These are phyloP conservation scores for Babesia caballi DNA, from an alignment of 169 alveolate species.

Conservation along the genomic window DNA sequence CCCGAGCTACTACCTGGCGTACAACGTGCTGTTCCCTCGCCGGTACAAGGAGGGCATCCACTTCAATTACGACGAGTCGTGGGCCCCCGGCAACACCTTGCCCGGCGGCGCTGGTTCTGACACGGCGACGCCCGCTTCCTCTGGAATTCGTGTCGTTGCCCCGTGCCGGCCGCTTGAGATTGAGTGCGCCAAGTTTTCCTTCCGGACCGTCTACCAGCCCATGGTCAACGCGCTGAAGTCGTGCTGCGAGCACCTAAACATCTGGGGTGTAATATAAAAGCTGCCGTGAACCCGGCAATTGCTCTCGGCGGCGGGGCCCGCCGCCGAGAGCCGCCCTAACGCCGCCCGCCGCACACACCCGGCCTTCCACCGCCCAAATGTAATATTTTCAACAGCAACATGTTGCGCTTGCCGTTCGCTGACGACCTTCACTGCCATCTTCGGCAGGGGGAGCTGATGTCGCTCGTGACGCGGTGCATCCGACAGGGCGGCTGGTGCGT, in stretches of 20 bases:
- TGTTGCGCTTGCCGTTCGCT: slow-evolving; percentile 39
- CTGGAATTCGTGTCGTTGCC: background rate
- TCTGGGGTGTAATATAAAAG: too few relatives aligned
- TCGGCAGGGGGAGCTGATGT: slow-evolving; percentile 65
- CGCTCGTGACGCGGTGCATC: slow-evolving; percentile 43
- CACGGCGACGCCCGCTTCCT: too few relatives aligned
- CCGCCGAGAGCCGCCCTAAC: too few relatives aligned
- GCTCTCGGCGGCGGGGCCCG: too few relatives aligned
- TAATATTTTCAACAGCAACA: background rate
- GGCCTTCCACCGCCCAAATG: background rate
- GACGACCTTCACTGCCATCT: slow-evolving; percentile 80
- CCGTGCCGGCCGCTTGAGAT: background rate
- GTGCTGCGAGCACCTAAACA: background rate
- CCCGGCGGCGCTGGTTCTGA: too few relatives aligned
- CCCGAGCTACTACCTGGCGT: slow-evolving; percentile 19
- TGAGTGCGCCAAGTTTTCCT: background rate
- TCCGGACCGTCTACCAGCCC: background rate
- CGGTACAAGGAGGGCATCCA: slow-evolving; percentile 4
- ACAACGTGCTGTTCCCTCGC: slow-evolving; percentile 12
- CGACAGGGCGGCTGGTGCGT: slow-evolving; percentile 68
- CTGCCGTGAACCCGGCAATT: too few relatives aligned
- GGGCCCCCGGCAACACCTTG: too few relatives aligned
- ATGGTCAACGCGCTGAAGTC: slow-evolving; percentile 5
- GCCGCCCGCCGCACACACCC: background rate
- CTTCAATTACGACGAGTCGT: too few relatives aligned